Percentiles rank a stretch among this genome's conserved stretches.
phyloP scores from a whole-genome alignment of 2,329 filamentous ascomycete species.

The Paraphoma sp. region DNA sequence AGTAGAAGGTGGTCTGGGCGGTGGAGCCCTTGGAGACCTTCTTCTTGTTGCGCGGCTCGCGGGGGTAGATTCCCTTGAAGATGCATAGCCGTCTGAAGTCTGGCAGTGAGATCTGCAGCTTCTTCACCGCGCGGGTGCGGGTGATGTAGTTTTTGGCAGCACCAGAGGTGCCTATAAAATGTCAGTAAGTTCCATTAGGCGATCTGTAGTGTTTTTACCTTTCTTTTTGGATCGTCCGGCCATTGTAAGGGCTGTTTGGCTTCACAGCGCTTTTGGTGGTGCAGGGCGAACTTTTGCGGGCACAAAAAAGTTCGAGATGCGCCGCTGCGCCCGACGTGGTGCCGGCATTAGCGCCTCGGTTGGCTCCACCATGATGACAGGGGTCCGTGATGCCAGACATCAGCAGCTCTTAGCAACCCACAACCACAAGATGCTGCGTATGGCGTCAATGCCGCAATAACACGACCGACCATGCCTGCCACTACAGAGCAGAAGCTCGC shows the following conservation, averaged over 20 bases:
- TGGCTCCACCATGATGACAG: slow-evolving; percentile 13
- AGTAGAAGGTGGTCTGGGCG: slow-evolving; percentile 88
- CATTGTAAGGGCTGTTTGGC: slow-evolving; percentile 31
- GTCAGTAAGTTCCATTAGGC: background rate
- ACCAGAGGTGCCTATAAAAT: slow-evolving; percentile 72
- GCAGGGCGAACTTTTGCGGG: slow-evolving; percentile 18
- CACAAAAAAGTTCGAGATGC: slow-evolving; percentile 43
- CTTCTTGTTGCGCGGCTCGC: slow-evolving; percentile 95
- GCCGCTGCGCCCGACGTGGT: slow-evolving; percentile 24
- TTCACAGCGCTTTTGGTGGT: slow-evolving; percentile 5
- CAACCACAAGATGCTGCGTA: slow-evolving; percentile 9
- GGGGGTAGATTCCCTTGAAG: slow-evolving; percentile 98
- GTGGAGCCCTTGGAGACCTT: slow-evolving; percentile 93
- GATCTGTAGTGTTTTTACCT: slow-evolving; percentile 56
- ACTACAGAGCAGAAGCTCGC: slow-evolving; percentile 62
- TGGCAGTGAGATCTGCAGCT: slow-evolving; percentile 94
- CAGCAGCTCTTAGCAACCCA: background rate
- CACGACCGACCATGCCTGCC: background rate
- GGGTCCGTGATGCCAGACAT: slow-evolving; percentile 20
- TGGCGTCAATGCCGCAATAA: slow-evolving; percentile 17
- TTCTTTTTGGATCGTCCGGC: slow-evolving; percentile 61
- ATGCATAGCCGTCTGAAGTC: slow-evolving; percentile 99
- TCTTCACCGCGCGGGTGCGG: slow-evolving; percentile 93
- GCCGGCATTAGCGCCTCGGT: slow-evolving; percentile 23
- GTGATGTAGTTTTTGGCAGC: slow-evolving; percentile 99